A percentile compares a stretch with the other conserved stretches of the same genome.
These are phyloP conservation scores for Vanrija humicola DNA, from an alignment of 1,284 basidiomycete genomes.

Conservation along the genomic window DNA sequence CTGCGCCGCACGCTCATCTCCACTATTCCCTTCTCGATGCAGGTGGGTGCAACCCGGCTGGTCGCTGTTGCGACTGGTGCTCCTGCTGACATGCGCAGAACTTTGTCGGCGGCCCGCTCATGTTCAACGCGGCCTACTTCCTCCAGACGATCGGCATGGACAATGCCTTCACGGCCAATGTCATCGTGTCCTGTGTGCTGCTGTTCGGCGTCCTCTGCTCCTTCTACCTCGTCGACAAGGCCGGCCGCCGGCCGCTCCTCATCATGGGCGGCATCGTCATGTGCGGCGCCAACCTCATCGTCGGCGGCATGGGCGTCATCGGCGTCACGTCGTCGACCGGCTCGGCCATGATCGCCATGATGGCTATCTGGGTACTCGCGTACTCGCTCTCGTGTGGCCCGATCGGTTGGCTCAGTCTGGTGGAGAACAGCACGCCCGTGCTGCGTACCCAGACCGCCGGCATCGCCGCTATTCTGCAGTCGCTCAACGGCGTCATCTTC, in stretches of 20 bases:
- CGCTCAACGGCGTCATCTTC: conserved; percentile 10
- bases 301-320: conserved; percentile 35
- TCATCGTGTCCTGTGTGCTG: conserved; percentile 25
- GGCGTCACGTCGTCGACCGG: neutral
- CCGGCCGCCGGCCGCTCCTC: conserved; percentile 43
- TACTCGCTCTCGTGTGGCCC: conserved; percentile 23
- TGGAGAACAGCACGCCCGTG: conserved; percentile 10
- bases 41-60: conserved; percentile 18
- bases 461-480: conserved; percentile 7
- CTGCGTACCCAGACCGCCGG: conserved; percentile 21
- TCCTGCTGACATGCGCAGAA: conserved; percentile 1
- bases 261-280: conserved; percentile 37
- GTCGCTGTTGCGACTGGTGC: too few relatives aligned
- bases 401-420: conserved; percentile 16
- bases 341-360: conserved; percentile 9
- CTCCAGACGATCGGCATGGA: conserved; percentile 3
- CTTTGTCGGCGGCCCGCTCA: too few relatives aligned
- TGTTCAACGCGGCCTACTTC: conserved; percentile 19
- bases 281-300: conserved; percentile 34
- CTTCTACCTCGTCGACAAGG: conserved; percentile 41
- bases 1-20: conserved; percentile 19
- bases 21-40: conserved; percentile 7
- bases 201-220: conserved; percentile 34
- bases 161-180: neutral
- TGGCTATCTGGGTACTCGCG: conserved; percentile 21